Base-by-base conservation (phyloP, 2,329 filamentous ascomycete genomes). In the Hawksworthiomyces lignivorus region DNA sequence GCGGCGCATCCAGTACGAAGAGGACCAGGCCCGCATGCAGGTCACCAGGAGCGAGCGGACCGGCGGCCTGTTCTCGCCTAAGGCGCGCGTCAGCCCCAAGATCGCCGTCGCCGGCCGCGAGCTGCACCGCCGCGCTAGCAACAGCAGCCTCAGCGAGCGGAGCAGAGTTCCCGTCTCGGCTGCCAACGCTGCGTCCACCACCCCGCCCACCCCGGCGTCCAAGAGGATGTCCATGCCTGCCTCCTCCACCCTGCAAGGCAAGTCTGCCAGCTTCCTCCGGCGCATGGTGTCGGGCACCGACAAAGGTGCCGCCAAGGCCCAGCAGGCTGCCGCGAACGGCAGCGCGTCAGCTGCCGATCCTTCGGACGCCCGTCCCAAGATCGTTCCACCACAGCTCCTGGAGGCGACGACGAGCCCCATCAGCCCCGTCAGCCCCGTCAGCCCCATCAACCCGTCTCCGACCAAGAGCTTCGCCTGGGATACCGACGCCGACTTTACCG, bases 401-500 rank as follows among this genome's bases (percentile, higher is more conserved):
- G 10, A 19, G 11, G 22, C 15, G 5, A 19, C 32, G 26, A 18
- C 15, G 7, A 37, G 36, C 27, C n/a, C n/a, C n/a, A n/a, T n/a
- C n/a, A n/a, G n/a, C n/a, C n/a, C n/a, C n/a, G n/a, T n/a, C n/a
- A n/a, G n/a, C n/a, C n/a, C n/a, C n/a, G n/a, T n/a, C n/a, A n/a
- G n/a, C n/a, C n/a, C n/a, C n/a, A n/a, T n/a, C n/a, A n/a, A n/a
- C n/a, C 46, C 47, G 11, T 56, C 55, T n/a, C 72, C 73, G 0
- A 67, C 70, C 39, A 75, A 72, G 55, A 71, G 67, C 49, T 73
- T 68, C 43, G 69, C 66, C 7, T 79, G 73, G 74, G 61, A 77
- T 43, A 56, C 75, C 7, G 74, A 78, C 26, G 67, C 69, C 5
- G 75, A 79, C 41, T 77, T 79, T 48, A 77, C 75, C 1, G 73